A percentile compares a stretch with the other conserved stretches of the same genome.
Conservation (phyloP, 495 filamentous ascomycete genomes). For the Talaromyces stipitatus region DNA sequence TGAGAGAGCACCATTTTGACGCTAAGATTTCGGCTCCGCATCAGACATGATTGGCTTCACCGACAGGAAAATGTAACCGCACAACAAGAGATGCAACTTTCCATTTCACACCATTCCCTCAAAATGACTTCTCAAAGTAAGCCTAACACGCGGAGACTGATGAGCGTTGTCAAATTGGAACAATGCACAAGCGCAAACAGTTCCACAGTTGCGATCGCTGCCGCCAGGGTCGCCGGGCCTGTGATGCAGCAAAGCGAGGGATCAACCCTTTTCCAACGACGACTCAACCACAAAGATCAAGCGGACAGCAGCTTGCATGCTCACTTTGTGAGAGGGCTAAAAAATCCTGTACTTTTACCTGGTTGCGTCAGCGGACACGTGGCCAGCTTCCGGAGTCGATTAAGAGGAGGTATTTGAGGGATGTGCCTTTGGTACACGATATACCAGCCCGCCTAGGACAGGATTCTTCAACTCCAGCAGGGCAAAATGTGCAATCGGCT, state of each 20-base stretch:
- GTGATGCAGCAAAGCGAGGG: not conserved
- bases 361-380: not conserved
- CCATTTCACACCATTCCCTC: not conserved
- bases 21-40: too few relatives aligned
- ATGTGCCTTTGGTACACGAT: not conserved
- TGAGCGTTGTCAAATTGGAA: not conserved
- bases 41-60: too few relatives aligned
- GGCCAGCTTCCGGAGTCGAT: not conserved
- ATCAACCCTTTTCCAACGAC: not conserved
- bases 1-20: too few relatives aligned
- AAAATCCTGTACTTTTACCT: not conserved
- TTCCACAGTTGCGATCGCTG: not conserved
- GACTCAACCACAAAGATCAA: not conserved
- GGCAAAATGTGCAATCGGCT: too few relatives aligned
- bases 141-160: not conserved
- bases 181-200: not conserved
- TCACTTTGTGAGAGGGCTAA: not conserved
- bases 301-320: not conserved
- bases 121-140: not conserved
- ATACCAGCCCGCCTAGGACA: too few relatives aligned
- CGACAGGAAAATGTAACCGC: too few relatives aligned
- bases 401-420: not conserved
- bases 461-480: too few relatives aligned
- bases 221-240: not conserved
- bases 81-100: not conserved